Percentiles rank a stretch among this genome's conserved stretches.
These are phyloP conservation scores for Alternaria gaisen DNA, from an alignment of 2,329 filamentous ascomycete genomes.

Conservation along the genomic window DNA sequence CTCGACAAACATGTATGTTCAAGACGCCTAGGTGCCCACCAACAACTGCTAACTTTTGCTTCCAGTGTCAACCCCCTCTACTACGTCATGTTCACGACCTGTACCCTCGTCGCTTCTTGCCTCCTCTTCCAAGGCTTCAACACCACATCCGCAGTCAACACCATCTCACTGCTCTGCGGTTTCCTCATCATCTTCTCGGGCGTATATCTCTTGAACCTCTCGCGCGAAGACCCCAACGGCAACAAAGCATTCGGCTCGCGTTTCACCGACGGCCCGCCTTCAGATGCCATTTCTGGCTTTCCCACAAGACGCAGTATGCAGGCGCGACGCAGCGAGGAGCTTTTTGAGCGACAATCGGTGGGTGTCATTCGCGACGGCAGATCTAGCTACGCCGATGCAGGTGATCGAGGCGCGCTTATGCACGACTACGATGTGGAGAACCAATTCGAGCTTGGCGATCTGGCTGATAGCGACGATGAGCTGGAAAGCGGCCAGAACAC, in stretches of 20 bases:
- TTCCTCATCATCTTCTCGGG: conserved; percentile 96
- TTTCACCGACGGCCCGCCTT: conserved; percentile 80
- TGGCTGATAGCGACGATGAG: conserved; percentile 67
- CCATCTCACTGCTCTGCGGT: conserved; percentile 87
- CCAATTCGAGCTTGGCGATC: conserved; percentile 76
- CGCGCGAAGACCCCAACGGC: conserved; percentile 87
- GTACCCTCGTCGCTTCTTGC: conserved; percentile 91
- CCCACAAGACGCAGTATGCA: conserved; percentile 96
- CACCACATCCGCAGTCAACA: conserved; percentile 89
- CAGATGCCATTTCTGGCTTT: conserved; percentile 87
- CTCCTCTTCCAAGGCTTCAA: conserved; percentile 97
- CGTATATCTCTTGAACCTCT: conserved; percentile 96
- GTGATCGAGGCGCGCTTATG: conserved; percentile 84
- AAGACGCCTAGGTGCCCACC: neutral
- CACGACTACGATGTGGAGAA: conserved; percentile 85
- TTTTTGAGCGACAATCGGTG: conserved; percentile 59
- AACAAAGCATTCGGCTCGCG: conserved; percentile 64
- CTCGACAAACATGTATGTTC: conserved; percentile 89
- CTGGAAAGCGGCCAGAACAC: conserved; percentile 38
- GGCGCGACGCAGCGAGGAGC: conserved; percentile 68
- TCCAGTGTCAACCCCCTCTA: conserved; percentile 90
- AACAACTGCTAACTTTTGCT: conserved; percentile 15
- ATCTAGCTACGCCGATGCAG: conserved; percentile 32
- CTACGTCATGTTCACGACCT: conserved; percentile 97
- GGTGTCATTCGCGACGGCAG: conserved; percentile 18